Conservation (phyloP, 768 basidiomycete genomes). For the Leccinum subtestaceum region DNA sequence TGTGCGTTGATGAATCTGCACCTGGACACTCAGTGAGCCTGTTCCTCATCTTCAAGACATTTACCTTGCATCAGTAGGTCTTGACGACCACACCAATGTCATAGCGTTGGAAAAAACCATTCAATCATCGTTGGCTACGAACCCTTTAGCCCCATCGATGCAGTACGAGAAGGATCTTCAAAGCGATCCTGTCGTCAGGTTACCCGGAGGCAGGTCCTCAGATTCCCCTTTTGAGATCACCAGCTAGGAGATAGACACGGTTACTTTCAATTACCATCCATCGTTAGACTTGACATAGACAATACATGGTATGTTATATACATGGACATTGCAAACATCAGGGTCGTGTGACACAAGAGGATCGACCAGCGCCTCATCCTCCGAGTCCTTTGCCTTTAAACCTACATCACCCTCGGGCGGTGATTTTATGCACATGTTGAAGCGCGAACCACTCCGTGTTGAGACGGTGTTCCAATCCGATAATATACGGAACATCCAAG, state of each 20-base stretch:
- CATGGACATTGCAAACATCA: slow-evolving; percentile 9
- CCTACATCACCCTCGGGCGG: slow-evolving; percentile 13
- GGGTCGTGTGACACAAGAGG: not conserved
- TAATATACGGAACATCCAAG: slow-evolving; percentile 18
- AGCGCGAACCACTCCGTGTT: slow-evolving; percentile 39
- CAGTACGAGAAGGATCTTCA: not conserved
- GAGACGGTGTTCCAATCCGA: slow-evolving; percentile 31
- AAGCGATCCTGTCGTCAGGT: slow-evolving; percentile 22
- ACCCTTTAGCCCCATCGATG: not conserved
- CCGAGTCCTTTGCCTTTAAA: slow-evolving; percentile 2
- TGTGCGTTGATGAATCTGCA: slow-evolving; percentile 46
- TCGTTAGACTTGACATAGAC: slow-evolving; percentile 6
- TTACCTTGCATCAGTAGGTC: slow-evolving; percentile 15
- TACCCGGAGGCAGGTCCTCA: slow-evolving; percentile 35
- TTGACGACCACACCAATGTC: slow-evolving; percentile 43
- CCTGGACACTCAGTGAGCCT: not conserved
- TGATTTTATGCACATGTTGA: slow-evolving; percentile 37
- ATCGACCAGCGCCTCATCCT: slow-evolving; percentile 2
- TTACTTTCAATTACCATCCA: not conserved
- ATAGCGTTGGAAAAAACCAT: slow-evolving; percentile 61
- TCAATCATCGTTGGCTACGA: slow-evolving; percentile 33
- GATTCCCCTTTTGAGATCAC: not conserved
- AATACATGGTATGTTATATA: slow-evolving; percentile 4
- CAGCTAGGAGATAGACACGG: not conserved
- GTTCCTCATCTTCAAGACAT: slow-evolving; percentile 35